Base-by-base conservation (phyloP, 768 basidiomycete species). In the Amanita phalloides region DNA sequence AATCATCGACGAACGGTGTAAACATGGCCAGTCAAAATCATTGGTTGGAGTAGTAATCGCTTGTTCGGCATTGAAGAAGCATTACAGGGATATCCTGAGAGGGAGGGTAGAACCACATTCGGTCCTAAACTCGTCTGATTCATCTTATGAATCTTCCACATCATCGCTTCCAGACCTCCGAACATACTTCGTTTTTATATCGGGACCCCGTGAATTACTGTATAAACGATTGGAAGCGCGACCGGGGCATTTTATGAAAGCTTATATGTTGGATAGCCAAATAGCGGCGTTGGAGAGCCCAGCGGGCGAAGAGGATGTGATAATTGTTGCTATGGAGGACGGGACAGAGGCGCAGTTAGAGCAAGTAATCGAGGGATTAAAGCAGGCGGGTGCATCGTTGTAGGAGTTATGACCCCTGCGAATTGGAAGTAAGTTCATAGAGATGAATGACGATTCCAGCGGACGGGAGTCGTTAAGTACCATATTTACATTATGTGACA, bases 151-250 rank as follows among this genome's bases (percentile, higher is more conserved):
- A 36, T 56, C 54, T 25, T 37, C 49, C 20, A 41, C 45, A 6
- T 61, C 66, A 5, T 49, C 56, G 32, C 56, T 62, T 50, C 62
- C 56, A 3, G 55, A 56, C 25, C 65, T 85, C 51, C 67, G 71
- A 54, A 91, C 91, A 6, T 84, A 74, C 61, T 93, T 97, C 60
- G 82, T 95, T 53, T 94, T 83, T 62, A 79, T 90, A 56, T 68
- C 82, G 32, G 90, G 87, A 8, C 60, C 70, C 17, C 63, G 70
- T 39, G 71, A 77, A 25, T 59, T 82, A 46, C 60, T 93, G 53
- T 49, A 73, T 62, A 78, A 80, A 41, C 71, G 90, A 33, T 84
- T 92, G 78, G 58, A 58, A 65, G 69, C 70, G 36, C 71, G 90
- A 33, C 57, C 73, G 38, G 83, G 82, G 0, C 91, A 94, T 64